phyloP scores from a whole-genome alignment of 176 grass and related monocot genomes.

The Musa beccarii region DNA sequence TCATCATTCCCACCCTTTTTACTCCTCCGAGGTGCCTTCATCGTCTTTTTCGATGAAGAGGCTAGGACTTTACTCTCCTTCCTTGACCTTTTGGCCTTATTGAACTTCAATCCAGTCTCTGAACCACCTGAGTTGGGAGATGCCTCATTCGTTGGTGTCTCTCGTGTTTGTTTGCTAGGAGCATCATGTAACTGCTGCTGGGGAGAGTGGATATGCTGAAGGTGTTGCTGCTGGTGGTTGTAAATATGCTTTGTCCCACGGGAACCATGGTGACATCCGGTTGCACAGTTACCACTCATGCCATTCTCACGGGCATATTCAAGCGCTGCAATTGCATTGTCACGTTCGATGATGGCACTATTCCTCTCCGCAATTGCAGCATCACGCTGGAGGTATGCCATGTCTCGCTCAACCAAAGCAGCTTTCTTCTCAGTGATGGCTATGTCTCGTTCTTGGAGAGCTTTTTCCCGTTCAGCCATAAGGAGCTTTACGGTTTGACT shows the following conservation, averaged over 20 bases:
- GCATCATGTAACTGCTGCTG: neutral
- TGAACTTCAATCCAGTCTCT: neutral
- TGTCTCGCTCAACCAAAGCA: constrained; percentile 31
- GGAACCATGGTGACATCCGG: neutral
- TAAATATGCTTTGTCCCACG: constrained; percentile 14
- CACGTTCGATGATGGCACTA: constrained; percentile 11
- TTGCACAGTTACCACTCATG: constrained; percentile 5
- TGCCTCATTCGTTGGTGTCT: constrained; percentile 8
- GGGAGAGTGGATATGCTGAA: constrained; percentile 5
- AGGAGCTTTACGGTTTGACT: constrained; percentile 25
- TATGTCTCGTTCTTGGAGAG: constrained; percentile 22
- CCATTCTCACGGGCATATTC: constrained; percentile 24
- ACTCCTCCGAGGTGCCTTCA: constrained; percentile 12
- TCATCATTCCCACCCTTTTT: constrained; percentile 8
- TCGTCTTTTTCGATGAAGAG: constrained; percentile 4
- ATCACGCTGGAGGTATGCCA: constrained; percentile 29
- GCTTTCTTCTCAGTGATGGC: constrained; percentile 35
- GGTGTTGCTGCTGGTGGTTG: constrained; percentile 17
- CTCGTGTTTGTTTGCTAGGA: constrained; percentile 8
- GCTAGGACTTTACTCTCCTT: constrained; percentile 5
- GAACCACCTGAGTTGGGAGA: constrained; percentile 1
- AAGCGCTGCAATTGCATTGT: constrained; percentile 26
- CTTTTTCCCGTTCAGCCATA: constrained; percentile 24
- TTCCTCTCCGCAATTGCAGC: constrained; percentile 27
- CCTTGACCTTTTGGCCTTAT: constrained; percentile 7